phyloP scores from a whole-genome alignment of 768 basidiomycete genomes.

The Clathrus columnatus region DNA sequence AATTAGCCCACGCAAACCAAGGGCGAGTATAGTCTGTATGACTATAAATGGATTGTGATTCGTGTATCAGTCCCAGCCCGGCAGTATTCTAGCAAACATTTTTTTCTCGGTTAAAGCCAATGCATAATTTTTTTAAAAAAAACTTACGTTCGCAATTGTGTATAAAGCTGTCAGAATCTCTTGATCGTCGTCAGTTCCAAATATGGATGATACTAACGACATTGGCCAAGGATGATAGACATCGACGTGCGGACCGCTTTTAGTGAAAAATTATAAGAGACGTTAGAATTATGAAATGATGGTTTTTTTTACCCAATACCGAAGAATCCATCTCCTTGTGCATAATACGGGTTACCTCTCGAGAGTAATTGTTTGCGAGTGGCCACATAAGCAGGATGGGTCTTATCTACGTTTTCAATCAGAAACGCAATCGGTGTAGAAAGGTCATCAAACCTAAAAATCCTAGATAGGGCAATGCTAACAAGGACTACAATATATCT shows the following conservation, averaged over 20 bases:
- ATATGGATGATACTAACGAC: constrained; percentile 69
- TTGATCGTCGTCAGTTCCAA: constrained; percentile 61
- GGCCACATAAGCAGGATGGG: constrained; percentile 49
- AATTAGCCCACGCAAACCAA: constrained; percentile 82
- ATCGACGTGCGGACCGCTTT: constrained; percentile 69
- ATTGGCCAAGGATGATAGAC: constrained; percentile 78
- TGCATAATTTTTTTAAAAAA: background rate
- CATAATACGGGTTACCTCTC: constrained; percentile 59
- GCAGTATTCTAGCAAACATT: constrained; percentile 47
- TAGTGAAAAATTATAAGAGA: background rate
- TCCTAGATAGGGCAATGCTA: constrained; percentile 72
- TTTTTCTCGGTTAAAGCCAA: constrained; percentile 1
- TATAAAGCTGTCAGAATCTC: constrained; percentile 60
- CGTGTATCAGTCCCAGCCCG: constrained; percentile 70
- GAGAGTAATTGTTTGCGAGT: constrained; percentile 59
- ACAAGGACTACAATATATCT: constrained; percentile 42
- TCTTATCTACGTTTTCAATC: constrained; percentile 28
- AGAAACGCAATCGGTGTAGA: background rate
- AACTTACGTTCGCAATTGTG: constrained; percentile 56
- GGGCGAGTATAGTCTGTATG: constrained; percentile 50
- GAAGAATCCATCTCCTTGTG: constrained; percentile 51
- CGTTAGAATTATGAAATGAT: background rate
- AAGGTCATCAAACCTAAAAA: constrained; percentile 35
- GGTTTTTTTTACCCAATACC: constrained; percentile 51
- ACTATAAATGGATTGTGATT: constrained; percentile 59